Base-by-base conservation (phyloP, 306 rosid species). In the Trifolium repens region DNA sequence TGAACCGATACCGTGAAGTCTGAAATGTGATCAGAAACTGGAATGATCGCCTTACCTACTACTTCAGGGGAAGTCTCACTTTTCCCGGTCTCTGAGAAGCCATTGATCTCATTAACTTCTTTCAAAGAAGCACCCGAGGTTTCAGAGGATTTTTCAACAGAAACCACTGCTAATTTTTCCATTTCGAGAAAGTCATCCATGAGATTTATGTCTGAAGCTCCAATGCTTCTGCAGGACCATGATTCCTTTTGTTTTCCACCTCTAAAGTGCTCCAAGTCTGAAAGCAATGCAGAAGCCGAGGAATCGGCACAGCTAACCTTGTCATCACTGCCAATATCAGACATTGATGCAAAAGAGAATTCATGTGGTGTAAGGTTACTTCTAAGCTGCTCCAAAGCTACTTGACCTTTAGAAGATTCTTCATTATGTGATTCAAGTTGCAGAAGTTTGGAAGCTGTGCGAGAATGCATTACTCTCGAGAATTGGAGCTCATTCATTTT, bases 151-250 rank as follows among this genome's bases (percentile, higher is more conserved):
- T 84, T 90, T 60, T 89, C 90, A 44, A 80, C 87, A 70, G 91
- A 85, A 55, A 81, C 93, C 42, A 93, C 84, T 19, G 98, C 97
- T 50, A 93, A 68, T 71, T 89, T 93, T 85, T 93, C 98, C 98
- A 91, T 93, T 87, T 93, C 98, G 81, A 84, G 87, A 52, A 93
- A 93, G 84, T 93, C 98, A 60, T 93, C 98, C 97, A 93, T 89
- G 73, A 93, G 91, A 67, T 81, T 86, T 35, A 93, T 82, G 81
- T 89, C 98, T n/a, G 88, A 83, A 75, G 85, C 82, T 71, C 89
- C 91, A 32, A 84, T 82, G 40, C 85, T 78, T 84, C 44, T 84
- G 84, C 85, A 75, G 15, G 89, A 61, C 17, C 46, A 22, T 4
- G 85, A 62, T 15, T 79, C 87, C 71, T 87, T 93, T 47, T 73